These are phyloP conservation scores for Dryadomyces quercus-mongolicae DNA, from an alignment of 2,329 filamentous ascomycete genomes.

Conservation along the genomic window DNA sequence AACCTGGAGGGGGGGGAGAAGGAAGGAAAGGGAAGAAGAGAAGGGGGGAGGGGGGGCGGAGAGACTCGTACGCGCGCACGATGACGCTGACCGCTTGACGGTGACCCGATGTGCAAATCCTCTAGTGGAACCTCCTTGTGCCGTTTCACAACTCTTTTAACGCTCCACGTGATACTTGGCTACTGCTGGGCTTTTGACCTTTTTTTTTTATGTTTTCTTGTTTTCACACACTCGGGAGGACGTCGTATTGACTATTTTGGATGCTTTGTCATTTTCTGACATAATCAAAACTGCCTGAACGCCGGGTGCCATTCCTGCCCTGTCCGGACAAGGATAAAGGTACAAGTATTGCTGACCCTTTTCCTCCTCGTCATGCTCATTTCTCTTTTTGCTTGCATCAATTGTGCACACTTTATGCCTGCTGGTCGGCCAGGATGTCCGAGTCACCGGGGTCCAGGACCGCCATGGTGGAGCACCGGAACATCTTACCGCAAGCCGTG, in stretches of 20 bases:
- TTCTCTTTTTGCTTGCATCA: background rate
- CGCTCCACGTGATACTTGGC: background rate
- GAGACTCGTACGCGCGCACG: no score
- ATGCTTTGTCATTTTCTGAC: background rate
- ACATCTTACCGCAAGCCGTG: conserved; percentile 97
- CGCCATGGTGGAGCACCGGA: conserved; percentile 92
- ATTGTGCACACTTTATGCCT: conserved; percentile 34
- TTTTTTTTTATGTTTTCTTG: no score
- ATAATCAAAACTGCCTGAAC: conserved; percentile 3
- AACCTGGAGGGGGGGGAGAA: no score
- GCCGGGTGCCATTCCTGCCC: conserved; percentile 4
- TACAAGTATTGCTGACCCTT: background rate
- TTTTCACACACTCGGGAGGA: background rate
- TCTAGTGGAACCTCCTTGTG: no score
- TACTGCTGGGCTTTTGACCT: no score
- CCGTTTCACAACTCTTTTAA: background rate
- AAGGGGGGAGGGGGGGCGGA: no score
- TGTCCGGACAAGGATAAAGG: background rate
- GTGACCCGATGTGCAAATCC: background rate
- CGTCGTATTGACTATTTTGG: background rate
- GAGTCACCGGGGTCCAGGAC: conserved; percentile 97
- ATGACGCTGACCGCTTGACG: background rate
- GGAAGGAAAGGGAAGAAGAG: no score
- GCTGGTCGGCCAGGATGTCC: conserved; percentile 80
- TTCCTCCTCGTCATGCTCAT: background rate